These are phyloP conservation scores for Graphilbum sp. DNA, from an alignment of 2,329 filamentous ascomycete species.

Conservation along the genomic window DNA sequence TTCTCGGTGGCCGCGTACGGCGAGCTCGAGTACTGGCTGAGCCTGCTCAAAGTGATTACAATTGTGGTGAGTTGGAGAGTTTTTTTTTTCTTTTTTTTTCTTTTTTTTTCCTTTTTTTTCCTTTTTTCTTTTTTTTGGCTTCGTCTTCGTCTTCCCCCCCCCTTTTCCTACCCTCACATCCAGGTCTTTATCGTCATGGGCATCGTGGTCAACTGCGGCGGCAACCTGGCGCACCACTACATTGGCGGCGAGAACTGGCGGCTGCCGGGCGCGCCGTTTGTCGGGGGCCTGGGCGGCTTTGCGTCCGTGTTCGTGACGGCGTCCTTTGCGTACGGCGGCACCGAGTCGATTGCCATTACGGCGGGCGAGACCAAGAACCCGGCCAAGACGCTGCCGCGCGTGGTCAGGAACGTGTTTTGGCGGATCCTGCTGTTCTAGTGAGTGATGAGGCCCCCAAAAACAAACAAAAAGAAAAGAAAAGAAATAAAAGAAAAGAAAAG, in stretches of 20 bases:
- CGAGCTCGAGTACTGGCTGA: slow-evolving; percentile 65
- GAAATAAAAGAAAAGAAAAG: no score
- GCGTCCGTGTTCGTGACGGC: slow-evolving; percentile 47
- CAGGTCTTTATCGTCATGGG: slow-evolving; percentile 47
- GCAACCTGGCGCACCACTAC: slow-evolving; percentile 33
- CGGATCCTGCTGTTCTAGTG: slow-evolving; percentile 38
- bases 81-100: no score
- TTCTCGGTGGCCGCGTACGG: slow-evolving; percentile 57
- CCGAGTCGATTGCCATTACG: slow-evolving; percentile 60
- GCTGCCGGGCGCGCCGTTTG: slow-evolving; percentile 44
- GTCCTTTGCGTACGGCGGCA: slow-evolving; percentile 47
- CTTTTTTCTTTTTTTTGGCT: no score
- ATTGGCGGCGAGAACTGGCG: slow-evolving; percentile 43
- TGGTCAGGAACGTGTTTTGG: slow-evolving; percentile 51
- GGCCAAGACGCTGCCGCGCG: slow-evolving; percentile 40
- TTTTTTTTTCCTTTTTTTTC: no score
- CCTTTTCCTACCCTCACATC: background rate
- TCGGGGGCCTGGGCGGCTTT: slow-evolving; percentile 48
- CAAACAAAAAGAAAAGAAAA: no score
- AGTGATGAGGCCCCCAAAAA: no score
- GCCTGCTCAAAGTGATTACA: slow-evolving; percentile 60
- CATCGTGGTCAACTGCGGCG: slow-evolving; percentile 43
- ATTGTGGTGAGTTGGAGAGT: slow-evolving; percentile 28
- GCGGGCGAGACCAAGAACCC: slow-evolving; percentile 53
- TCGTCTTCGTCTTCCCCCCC: no score